A percentile compares a stretch with the other conserved stretches of the same genome.
These are phyloP conservation scores for Malassezia equina DNA, from an alignment of 1,284 basidiomycete genomes.

Conservation along the genomic window DNA sequence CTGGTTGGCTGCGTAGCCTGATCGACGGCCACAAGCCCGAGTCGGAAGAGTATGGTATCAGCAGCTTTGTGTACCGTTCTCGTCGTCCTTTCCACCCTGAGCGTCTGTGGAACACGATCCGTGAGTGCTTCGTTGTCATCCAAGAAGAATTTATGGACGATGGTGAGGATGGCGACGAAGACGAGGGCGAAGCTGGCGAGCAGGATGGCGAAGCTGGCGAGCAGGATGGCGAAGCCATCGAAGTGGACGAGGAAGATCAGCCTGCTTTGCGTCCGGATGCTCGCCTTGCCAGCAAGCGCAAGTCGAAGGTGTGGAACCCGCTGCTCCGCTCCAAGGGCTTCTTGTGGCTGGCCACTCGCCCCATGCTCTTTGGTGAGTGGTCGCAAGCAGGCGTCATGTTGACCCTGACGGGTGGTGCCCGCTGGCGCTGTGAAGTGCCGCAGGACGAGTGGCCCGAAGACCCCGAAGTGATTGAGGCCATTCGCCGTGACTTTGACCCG, in stretches of 20 bases:
- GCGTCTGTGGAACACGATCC: conserved; percentile 50
- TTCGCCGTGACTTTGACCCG: conserved; percentile 49
- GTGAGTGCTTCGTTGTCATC: conserved; percentile 50
- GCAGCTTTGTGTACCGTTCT: conserved; percentile 35
- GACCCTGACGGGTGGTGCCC: conserved; percentile 49
- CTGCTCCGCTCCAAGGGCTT: conserved; percentile 52
- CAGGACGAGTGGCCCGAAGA: conserved; percentile 49
- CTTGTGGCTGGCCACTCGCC: conserved; percentile 48
- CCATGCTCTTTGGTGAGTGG: conserved; percentile 50
- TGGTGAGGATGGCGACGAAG: conserved; percentile 22
- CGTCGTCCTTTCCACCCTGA: conserved; percentile 51
- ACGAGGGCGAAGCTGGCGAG: not conserved
- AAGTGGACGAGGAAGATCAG: conserved; percentile 35
- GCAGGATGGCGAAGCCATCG: conserved; percentile 20
- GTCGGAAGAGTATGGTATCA: conserved; percentile 47
- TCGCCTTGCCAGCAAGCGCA: conserved; percentile 49
- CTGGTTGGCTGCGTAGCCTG: conserved; percentile 51
- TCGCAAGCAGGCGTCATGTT: conserved; percentile 51
- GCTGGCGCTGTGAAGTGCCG: conserved; percentile 50
- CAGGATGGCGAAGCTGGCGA: conserved; percentile 9
- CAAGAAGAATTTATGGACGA: conserved; percentile 48
- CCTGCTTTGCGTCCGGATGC: conserved; percentile 50
- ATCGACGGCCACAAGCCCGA: conserved; percentile 50
- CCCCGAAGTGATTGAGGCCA: conserved; percentile 47
- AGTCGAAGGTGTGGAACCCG: conserved; percentile 45